Evolutionary conservation across 768 basidiomycete genomes (phyloP), one percentile per base, ranked within the genome.

Genomic region (Kwoniella mangroviensis): DNA sequence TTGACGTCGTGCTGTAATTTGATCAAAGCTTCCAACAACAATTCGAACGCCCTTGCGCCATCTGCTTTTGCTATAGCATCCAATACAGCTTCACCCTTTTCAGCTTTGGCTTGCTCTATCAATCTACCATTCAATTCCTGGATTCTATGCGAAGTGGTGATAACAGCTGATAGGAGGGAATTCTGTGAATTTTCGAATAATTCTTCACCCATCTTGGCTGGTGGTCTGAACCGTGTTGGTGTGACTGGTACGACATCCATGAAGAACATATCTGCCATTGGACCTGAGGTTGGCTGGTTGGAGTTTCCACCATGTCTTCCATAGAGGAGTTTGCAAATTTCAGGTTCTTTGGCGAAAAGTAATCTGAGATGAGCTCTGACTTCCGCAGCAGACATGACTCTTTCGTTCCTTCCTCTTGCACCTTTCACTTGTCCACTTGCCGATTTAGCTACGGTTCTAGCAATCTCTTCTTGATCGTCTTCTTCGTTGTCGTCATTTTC

Each of bases 101-200:
- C 75, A 22, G 75, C 71, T 55, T 71, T 65, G 9, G 72, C 75
- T 10, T 77, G 69, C 22, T 76, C 71, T 34, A 68, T 70, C 21
- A 97, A 84, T 53, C 88, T 88, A 49, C 86, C 79, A 79, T 90
- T 95, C 43, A 92, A 83, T 77, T 94, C 92, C 43, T 76, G 75
- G 43, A 84, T 81, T 26, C 88, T 87, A 79, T 92, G 92, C 2
- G 91, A 90, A 0, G 94, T 93, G 24, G 86, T 87, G 43, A 99
- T 85, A 43, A 97, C 89, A 77, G 87, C 90, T 26, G 92, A 85
- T 41, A 99, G 86, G 22, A 96, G 88, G 76, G 93, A 91, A 81
- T 99, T 99, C 75, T 98, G 96, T 0, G 94, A 89, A 84, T 98
- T 94, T 80, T 99, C 97, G 83, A 98, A 98, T 0, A 97, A 86